These are phyloP conservation scores for Saccharomycopsis guyanensis DNA, from an alignment of 805 yeast species.

Conservation along the genomic window DNA sequence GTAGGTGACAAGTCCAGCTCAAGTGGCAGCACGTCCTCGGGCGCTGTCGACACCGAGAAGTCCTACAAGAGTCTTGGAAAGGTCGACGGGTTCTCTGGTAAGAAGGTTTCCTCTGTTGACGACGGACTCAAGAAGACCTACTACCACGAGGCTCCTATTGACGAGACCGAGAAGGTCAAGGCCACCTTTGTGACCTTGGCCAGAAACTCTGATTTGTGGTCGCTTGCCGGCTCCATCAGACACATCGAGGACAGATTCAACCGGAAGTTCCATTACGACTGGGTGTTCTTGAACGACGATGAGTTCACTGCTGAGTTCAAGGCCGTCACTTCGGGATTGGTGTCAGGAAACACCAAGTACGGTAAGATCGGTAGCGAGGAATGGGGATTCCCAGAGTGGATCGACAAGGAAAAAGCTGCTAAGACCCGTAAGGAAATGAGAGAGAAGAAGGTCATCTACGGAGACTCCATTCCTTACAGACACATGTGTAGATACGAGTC, in stretches of 20 bases:
- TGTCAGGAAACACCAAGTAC: constrained; percentile 70
- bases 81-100: constrained; percentile 2
- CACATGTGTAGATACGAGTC: constrained; percentile 92
- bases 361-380: constrained; percentile 78
- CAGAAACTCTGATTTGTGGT: constrained; percentile 63
- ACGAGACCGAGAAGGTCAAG: constrained; percentile 38
- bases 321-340: constrained; percentile 52
- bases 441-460: constrained; percentile 48
- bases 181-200: constrained; percentile 82
- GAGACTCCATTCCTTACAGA: constrained; percentile 62
- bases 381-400: constrained; percentile 83
- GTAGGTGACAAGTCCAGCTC: constrained; percentile 1
- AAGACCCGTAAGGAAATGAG: constrained; percentile 46
- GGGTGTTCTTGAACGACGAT: constrained; percentile 92
- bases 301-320: constrained; percentile 79
- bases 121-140: constrained; percentile 18
- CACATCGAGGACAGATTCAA: constrained; percentile 88
- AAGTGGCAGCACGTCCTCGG: background rate
- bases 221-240: constrained; percentile 56
- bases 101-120: constrained; percentile 2
- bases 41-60: background rate
- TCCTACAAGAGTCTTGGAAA: background rate
- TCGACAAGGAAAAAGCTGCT: constrained; percentile 64
- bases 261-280: constrained; percentile 71
- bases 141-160: constrained; percentile 20